Base-by-base conservation (phyloP, 805 yeast genomes). In the Vanderwaltozyma verrucispora region DNA sequence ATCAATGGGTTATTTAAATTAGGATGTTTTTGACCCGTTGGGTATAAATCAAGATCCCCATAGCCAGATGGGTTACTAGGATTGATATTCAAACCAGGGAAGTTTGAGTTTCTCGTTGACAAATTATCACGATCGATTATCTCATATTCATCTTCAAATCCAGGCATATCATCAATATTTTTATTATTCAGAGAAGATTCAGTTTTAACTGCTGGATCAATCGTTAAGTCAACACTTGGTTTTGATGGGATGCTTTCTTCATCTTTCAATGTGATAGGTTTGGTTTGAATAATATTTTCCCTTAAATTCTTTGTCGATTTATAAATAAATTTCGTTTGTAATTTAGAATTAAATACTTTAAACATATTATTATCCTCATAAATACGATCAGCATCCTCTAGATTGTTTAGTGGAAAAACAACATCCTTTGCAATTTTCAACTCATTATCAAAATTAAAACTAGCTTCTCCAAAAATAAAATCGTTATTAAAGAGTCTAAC, bases 81-180 rank as follows among this genome's bases (percentile, higher is more conserved):
- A 19, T 30, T 31, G 10, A 41, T 27, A 17, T 29, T 40, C 14
- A 38, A 28, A 7, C 46, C 44, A 18, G 40, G 29, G 33, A 21
- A 26, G 28, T 9, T 17, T 25, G 20, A 12, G 10, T 4, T 18
- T 15, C 16, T 68, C 54, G 33, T 60, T 64, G 41, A 62, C 58
- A 37, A 28, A 19, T n/a, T 20, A 5, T 6, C 10, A 20, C 8
- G 2, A 21, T 35, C 36, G 11, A 33, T 49, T n/a, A 53, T 37
- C 27, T 59, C 51, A 35, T 56, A 56, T 30, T 60, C 63, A 42
- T 60, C 65, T 21, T 58, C 63, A 39, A 58, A 59, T 1, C 51
- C 48, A 4, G 64, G 64, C 48, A 59, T 54, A 35, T 51, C 62
- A 30, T 47, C 38, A 2, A 73, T 42, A 12, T 31, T 28, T 13